Evolutionary conservation across 225 moss, liverwort and hornwort species (phyloP).

Genomic region (Neckera pumila): DNA sequence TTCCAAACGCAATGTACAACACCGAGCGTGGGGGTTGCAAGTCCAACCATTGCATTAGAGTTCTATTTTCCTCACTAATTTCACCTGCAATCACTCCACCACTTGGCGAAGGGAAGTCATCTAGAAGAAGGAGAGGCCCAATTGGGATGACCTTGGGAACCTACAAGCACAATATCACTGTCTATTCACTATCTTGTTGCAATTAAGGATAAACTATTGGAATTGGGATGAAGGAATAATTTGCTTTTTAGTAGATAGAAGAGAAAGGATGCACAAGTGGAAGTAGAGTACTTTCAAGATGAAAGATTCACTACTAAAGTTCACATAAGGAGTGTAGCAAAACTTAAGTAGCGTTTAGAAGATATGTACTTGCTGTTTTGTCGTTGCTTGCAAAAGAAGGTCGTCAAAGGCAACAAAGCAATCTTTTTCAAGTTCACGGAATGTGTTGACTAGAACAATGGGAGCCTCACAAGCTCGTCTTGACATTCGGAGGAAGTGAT

Average conservation of each 20-base stretch:
- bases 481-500: background rate
- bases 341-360: background rate
- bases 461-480: background rate
- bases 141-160: conserved; percentile 13
- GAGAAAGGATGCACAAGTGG: too few species aligned
- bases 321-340: fast-evolving
- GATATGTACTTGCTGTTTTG: background rate
- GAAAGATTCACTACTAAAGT: background rate
- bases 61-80: background rate
- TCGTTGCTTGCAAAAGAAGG: background rate
- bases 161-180: background rate
- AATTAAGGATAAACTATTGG: too few species aligned
- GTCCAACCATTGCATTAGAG: conserved; percentile 10
- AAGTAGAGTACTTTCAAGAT: background rate
- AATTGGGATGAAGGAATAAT: background rate
- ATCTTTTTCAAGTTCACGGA: background rate
- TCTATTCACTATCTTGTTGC: background rate
- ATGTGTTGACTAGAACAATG: background rate
- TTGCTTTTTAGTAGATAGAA: background rate
- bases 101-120: background rate
- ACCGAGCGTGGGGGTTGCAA: background rate
- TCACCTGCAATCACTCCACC: background rate
- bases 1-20: conserved; percentile 14
- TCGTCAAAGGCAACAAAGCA: background rate
- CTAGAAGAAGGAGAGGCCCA: background rate